Percentiles rank a stretch among this genome's conserved stretches.
Evolutionary conservation across 345 rosid genomes (phyloP).

Genomic region (Euclidium syriacum): DNA sequence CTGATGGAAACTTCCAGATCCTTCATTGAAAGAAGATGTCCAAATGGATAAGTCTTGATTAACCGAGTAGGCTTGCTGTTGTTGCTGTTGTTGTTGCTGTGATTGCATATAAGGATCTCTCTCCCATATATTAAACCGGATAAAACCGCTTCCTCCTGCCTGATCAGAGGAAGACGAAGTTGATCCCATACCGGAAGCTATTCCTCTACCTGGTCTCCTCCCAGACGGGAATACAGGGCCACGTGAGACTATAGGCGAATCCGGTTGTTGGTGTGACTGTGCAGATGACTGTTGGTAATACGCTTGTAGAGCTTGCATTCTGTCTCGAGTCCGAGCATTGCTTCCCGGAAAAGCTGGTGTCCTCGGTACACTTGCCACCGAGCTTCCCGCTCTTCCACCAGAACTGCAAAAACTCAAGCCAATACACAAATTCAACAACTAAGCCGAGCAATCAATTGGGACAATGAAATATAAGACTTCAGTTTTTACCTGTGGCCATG

Average conservation of each 20-base stretch:
- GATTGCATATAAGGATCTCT: conserved; percentile 49
- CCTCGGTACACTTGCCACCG: conserved; percentile 53
- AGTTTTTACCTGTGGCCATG: conserved; percentile 70
- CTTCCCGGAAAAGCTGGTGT: conserved; percentile 87
- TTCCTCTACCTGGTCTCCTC: conserved; percentile 56
- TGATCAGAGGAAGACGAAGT: conserved; percentile 68
- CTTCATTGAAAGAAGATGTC: conserved; percentile 56
- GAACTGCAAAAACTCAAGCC: conserved; percentile 42
- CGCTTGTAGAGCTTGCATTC: conserved; percentile 92
- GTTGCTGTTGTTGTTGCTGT: too few species aligned
- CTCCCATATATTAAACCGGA: conserved; percentile 70
- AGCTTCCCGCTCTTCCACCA: conserved; percentile 66
- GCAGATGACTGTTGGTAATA: conserved; percentile 68
- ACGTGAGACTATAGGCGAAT: conserved; percentile 43
- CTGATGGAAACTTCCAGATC: conserved; percentile 53
- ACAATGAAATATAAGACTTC: background rate
- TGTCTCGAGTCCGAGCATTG: conserved; percentile 74
- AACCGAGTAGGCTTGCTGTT: conserved; percentile 37
- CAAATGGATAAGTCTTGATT: conserved; percentile 48
- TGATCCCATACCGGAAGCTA: conserved; percentile 46
- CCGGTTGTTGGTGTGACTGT: conserved; percentile 44
- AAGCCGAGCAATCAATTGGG: background rate
- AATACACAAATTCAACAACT: too few species aligned
- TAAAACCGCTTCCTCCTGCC: conserved; percentile 54
- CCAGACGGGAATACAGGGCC: conserved; percentile 46